Conservation (phyloP, 176 grass and related monocot genomes). For the Poa annua region DNA sequence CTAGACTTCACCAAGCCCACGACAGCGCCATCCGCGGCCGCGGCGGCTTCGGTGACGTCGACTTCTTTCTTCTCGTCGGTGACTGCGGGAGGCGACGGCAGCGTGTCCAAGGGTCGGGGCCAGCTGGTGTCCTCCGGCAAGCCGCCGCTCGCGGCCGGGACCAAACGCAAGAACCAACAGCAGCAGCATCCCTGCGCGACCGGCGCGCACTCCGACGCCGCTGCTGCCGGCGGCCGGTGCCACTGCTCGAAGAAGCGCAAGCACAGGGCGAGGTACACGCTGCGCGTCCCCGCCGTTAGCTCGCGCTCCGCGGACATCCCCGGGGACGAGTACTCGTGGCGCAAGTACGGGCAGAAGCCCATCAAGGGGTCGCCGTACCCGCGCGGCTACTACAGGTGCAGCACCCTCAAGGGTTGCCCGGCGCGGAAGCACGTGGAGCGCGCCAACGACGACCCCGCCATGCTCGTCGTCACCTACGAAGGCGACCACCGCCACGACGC, state of each 20-base stretch:
- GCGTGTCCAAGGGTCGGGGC: slow-evolving; percentile 65
- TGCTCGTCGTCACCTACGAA: slow-evolving; percentile 85
- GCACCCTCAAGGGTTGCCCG: slow-evolving; percentile 68
- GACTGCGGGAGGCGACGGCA: slow-evolving; percentile 67
- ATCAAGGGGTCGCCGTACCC: slow-evolving; percentile 91
- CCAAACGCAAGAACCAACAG: slow-evolving; percentile 55
- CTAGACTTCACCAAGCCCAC: slow-evolving; percentile 68
- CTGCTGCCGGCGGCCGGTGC: slow-evolving; percentile 43
- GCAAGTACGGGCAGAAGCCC: slow-evolving; percentile 83
- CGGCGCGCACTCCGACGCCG: slow-evolving; percentile 27
- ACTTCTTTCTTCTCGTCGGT: slow-evolving; percentile 71
- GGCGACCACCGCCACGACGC: slow-evolving; percentile 68
- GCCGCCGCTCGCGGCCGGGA: slow-evolving; percentile 36
- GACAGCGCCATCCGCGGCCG: background rate
- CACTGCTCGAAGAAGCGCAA: slow-evolving; percentile 80
- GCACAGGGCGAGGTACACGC: slow-evolving; percentile 41
- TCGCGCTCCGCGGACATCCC: slow-evolving; percentile 58
- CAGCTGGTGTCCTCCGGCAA: slow-evolving; percentile 59
- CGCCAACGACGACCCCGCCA: slow-evolving; percentile 70
- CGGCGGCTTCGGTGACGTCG: slow-evolving; percentile 48
- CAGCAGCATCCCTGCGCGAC: background rate
- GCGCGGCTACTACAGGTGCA: slow-evolving; percentile 86
- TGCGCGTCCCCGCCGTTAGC: slow-evolving; percentile 56
- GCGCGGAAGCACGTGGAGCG: slow-evolving; percentile 91
- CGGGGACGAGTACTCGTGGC: slow-evolving; percentile 71